phyloP scores from a whole-genome alignment of 352 stramenopile genomes.

The Globisporangium camurandrum region DNA sequence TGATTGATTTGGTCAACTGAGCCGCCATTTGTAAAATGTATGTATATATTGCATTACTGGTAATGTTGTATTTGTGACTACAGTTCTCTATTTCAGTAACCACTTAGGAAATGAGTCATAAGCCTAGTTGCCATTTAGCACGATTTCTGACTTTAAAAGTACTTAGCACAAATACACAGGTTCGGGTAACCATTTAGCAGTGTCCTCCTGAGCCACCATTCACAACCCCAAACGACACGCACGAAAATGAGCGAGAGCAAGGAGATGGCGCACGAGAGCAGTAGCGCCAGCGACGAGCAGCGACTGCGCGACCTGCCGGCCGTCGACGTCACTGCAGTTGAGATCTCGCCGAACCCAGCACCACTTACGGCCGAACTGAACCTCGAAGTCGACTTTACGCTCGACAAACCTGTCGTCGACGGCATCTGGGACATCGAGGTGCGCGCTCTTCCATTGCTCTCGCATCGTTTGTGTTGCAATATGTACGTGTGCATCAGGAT shows the following conservation, averaged over 20 bases:
- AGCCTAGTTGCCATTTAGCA: too few relatives aligned
- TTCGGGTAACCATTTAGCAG: too few relatives aligned
- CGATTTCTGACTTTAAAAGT: too few relatives aligned
- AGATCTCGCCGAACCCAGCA: constrained; percentile 80
- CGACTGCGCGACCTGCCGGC: constrained; percentile 35
- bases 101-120: too few relatives aligned
- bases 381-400: constrained; percentile 72
- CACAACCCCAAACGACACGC: background rate
- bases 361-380: constrained; percentile 66
- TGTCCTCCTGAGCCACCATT: too few relatives aligned
- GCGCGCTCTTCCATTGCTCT: constrained; percentile 7
- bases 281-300: constrained; percentile 24
- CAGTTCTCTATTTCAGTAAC: too few relatives aligned
- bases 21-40: background rate
- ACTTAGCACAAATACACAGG: too few relatives aligned
- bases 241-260: constrained; percentile 85
- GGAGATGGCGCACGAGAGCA: constrained; percentile 12
- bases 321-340: constrained; percentile 66
- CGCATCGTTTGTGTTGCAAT: too few relatives aligned
- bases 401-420: constrained; percentile 51
- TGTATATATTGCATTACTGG: background rate
- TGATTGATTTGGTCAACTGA: background rate
- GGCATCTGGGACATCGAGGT: constrained; percentile 79
- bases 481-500: too few relatives aligned
- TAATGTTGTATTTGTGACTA: too few relatives aligned